Percentiles rank a stretch among this genome's conserved stretches.
Conservation (phyloP, 768 basidiomycete species). For the Kwoniella sp. region DNA sequence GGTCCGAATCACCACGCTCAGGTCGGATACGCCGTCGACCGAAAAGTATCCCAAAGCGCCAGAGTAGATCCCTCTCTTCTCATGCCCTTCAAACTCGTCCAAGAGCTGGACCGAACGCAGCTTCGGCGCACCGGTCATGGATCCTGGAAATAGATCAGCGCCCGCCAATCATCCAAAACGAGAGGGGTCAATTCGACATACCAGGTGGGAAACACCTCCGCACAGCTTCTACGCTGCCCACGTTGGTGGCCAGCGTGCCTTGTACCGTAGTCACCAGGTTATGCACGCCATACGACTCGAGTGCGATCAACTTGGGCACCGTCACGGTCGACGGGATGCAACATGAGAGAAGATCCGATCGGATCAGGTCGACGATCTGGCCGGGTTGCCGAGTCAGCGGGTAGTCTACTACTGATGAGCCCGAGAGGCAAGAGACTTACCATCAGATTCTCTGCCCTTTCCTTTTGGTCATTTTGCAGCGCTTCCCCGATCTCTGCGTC, state of each 20-base stretch:
- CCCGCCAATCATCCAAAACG: neutral
- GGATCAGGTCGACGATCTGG: constrained; percentile 84
- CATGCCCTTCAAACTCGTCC: constrained; percentile 68
- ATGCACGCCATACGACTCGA: constrained; percentile 94
- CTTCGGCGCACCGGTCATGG: constrained; percentile 97
- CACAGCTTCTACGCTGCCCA: constrained; percentile 70
- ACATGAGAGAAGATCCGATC: constrained; percentile 81
- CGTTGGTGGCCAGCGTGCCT: constrained; percentile 56
- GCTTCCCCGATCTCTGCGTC: constrained; percentile 37
- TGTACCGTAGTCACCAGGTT: constrained; percentile 92
- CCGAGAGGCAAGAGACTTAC: constrained; percentile 35
- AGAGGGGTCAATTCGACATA: constrained; percentile 40
- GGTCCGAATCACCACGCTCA: constrained; percentile 89
- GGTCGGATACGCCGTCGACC: constrained; percentile 80
- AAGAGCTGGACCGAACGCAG: constrained; percentile 88
- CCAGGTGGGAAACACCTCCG: constrained; percentile 79
- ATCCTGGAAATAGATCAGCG: constrained; percentile 56
- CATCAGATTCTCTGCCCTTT: constrained; percentile 96
- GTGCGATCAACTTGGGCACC: constrained; percentile 76
- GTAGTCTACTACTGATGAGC: no score
- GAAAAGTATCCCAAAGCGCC: constrained; percentile 92
- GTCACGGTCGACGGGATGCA: constrained; percentile 70
- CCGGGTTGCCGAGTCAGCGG: no score
- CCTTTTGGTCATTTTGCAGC: constrained; percentile 59
- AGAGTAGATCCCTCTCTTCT: constrained; percentile 55